Evolutionary conservation across 331 rosid genomes (phyloP).

Genomic region (Malus hybrid): DNA sequence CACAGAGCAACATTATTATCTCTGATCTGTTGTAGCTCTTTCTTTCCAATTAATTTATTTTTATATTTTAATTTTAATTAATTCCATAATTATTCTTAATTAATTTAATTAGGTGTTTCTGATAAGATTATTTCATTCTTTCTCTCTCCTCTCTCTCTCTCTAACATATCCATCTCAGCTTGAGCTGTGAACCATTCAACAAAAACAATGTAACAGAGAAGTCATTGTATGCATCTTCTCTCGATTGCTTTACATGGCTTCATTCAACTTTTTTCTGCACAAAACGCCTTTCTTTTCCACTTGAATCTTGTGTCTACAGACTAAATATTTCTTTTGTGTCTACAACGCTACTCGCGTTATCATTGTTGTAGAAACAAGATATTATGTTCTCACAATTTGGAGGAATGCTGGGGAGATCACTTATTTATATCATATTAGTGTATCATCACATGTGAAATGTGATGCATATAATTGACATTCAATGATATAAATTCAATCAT

Average conservation of each 20-base stretch:
- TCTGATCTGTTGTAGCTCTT: slow-evolving; percentile 49
- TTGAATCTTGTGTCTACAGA: neutral
- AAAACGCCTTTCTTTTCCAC: neutral
- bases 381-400: neutral
- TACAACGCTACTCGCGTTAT: neutral
- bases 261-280: neutral
- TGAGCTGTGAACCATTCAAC: slow-evolving; percentile 35
- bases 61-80: slow-evolving; percentile 5
- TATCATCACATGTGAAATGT: too few relatives aligned
- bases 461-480: too few relatives aligned
- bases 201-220: slow-evolving; percentile 15
- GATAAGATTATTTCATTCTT: slow-evolving; percentile 25
- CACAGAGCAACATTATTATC: slow-evolving; percentile 73
- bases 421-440: too few relatives aligned
- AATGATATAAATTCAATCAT: too few relatives aligned
- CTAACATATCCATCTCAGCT: slow-evolving; percentile 48
- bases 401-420: too few relatives aligned
- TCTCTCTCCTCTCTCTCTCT: slow-evolving; percentile 27
- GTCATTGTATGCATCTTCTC: slow-evolving; percentile 3
- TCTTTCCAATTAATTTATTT: slow-evolving; percentile 1
- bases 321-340: neutral
- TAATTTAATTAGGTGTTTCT: slow-evolving; percentile 14
- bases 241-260: slow-evolving; percentile 19
- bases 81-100: neutral
- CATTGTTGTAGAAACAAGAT: too few relatives aligned